Percentiles rank a stretch among this genome's conserved stretches.
Conservation (phyloP, 768 basidiomycete genomes). For the Gloeostereum incarnatum region DNA sequence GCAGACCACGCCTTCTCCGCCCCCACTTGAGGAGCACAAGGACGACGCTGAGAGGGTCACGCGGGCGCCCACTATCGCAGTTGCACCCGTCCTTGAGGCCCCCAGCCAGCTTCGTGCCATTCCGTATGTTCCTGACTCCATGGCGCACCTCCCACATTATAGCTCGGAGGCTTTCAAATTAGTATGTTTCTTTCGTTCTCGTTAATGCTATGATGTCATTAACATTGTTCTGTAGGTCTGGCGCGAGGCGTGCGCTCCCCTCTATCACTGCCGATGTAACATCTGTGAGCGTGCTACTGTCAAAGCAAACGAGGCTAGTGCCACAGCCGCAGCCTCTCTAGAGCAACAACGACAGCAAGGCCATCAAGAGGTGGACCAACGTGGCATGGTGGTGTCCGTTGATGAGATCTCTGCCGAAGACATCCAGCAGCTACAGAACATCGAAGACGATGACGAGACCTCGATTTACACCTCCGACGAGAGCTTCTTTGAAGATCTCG, state of each 20-base stretch:
- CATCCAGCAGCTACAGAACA: conserved; percentile 1
- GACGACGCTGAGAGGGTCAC: conserved; percentile 2
- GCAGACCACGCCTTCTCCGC: conserved; percentile 73
- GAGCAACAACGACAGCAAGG: neutral
- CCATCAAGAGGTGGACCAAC: neutral
- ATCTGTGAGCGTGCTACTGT: conserved; percentile 64
- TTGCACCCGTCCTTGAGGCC: conserved; percentile 53
- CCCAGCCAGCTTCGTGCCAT: conserved; percentile 57
- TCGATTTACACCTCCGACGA: neutral
- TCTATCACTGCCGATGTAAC: conserved; percentile 66
- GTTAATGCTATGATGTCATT: conserved; percentile 4
- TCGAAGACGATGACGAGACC: neutral
- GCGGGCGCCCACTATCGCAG: conserved; percentile 23
- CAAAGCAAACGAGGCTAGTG: conserved; percentile 34
- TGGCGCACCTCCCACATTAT: conserved; percentile 43
- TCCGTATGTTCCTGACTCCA: conserved; percentile 55
- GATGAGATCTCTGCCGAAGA: neutral
- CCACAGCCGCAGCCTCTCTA: conserved; percentile 18
- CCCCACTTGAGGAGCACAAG: conserved; percentile 32
- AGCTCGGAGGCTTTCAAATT: conserved; percentile 48
- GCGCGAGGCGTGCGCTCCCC: conserved; percentile 63
- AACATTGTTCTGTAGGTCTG: conserved; percentile 37
- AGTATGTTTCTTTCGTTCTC: conserved; percentile 27
- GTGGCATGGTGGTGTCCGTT: neutral
- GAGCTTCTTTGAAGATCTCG: neutral